Base-by-base conservation (phyloP, 192 early-diverging fungal genomes). In the Podila epigama region DNA sequence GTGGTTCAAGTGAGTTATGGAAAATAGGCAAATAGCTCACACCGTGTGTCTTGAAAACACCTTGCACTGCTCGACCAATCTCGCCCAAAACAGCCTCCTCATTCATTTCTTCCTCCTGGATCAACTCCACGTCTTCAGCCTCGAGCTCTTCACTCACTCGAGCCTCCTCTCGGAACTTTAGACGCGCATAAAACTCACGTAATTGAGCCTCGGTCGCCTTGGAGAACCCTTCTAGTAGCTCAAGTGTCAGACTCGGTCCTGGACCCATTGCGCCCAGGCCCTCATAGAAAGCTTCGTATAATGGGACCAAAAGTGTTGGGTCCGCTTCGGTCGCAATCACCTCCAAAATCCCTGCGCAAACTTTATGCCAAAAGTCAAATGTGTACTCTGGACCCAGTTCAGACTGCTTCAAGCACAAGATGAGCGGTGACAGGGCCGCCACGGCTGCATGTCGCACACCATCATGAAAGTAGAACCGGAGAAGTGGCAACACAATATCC, bases 381-480 rank as follows among this genome's bases (percentile, higher is more conserved):
- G 93, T 70, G 50, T 92, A 82, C 33, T 82, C 82, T 8, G 60
- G 75, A 54, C 66, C 69, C 53, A 81, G 65, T 58, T 85, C 68
- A 25, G 89, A 81, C 32, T 86, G 82, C 56, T 85, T 83, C 35
- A 90, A 83, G 32, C 88, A 62, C 50, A 79, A 79, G 60, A 99
- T 84, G 60, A 99, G 79, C 25, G 85, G 84, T 9, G 97, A 95
- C 65, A 99, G 91, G 0, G 90, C 80, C 1, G 86, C 82, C 9
- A 93, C 93, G 2, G 97, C 95, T 11, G 97, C 94, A 54, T 92
- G 84, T 34, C 96, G 86, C 39, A 99, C 96, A 70, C 94, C 97
- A 68, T 98, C 97, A 79, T 99, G 94, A 90, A 97, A 98, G 81
- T 94, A 96, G 84, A 99, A 99, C 73, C 92, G 91, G 81, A 99